phyloP scores from a whole-genome alignment of 345 rosid species.

The Eucalyptus regnans region DNA sequence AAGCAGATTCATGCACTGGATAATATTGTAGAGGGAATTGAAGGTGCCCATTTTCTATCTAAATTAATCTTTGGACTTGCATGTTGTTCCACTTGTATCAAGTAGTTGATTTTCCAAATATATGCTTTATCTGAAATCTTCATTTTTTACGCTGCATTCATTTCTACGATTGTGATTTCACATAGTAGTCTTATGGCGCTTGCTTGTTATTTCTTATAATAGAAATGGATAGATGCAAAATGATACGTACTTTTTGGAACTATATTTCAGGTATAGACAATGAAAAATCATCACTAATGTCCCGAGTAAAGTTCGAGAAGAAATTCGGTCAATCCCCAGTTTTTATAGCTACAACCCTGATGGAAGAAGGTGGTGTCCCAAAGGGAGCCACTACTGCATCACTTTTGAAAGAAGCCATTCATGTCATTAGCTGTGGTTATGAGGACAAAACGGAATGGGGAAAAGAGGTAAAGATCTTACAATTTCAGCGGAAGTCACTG shows the following conservation, averaged over 20 bases:
- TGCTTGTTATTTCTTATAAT: background rate
- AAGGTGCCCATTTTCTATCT: conserved; percentile 7
- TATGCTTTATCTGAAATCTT: background rate
- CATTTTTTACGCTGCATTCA: background rate
- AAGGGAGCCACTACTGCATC: conserved; percentile 31
- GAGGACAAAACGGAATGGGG: conserved; percentile 76
- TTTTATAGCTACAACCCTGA: conserved; percentile 29
- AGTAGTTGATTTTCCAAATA: background rate
- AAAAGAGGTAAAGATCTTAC: conserved; percentile 21
- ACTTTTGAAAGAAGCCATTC: conserved; percentile 63
- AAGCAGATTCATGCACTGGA: conserved; percentile 66
- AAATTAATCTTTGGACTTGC: background rate
- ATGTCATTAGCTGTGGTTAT: conserved; percentile 60
- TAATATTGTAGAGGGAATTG: conserved; percentile 62
- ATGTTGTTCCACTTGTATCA: background rate
- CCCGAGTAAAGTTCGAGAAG: conserved; percentile 43
- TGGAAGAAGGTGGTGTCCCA: conserved; percentile 50
- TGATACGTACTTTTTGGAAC: background rate
- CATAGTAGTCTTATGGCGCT: background rate
- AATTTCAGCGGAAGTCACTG: background rate
- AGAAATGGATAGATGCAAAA: background rate
- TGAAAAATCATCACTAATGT: conserved; percentile 28
- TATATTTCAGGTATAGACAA: conserved; percentile 21
- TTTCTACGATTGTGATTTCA: background rate
- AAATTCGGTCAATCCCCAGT: conserved; percentile 50